phyloP scores from a whole-genome alignment of 306 rosid genomes.

The Astragalus membranaceus region DNA sequence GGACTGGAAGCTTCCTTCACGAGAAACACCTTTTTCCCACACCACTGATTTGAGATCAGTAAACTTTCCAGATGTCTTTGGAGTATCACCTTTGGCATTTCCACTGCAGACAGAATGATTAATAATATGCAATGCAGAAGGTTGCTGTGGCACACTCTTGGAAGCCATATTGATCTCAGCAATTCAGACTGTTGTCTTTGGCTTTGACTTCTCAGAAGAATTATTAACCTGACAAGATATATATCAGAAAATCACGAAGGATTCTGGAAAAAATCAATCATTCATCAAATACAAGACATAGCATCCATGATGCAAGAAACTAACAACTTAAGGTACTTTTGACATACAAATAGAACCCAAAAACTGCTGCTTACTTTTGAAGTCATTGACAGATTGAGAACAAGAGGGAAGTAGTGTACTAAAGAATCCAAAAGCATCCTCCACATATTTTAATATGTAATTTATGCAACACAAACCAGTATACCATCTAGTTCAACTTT shows the following conservation, averaged over 20 bases:
- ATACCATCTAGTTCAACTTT: not conserved
- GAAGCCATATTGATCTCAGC: constrained; percentile 50
- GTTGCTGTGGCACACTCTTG: constrained; percentile 65
- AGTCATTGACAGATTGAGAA: not conserved
- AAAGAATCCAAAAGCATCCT: not conserved
- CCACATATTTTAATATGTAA: not conserved
- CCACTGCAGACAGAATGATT: constrained; percentile 67
- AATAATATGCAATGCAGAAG: constrained; percentile 36
- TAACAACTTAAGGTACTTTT: not conserved
- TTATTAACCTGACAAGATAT: constrained; percentile 45
- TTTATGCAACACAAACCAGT: not conserved
- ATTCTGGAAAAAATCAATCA: not conserved
- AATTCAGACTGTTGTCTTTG: constrained; percentile 53
- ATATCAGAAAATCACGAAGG: constrained; percentile 5
- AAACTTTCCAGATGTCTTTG: constrained; percentile 86
- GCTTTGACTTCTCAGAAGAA: constrained; percentile 82
- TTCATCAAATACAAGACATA: not conserved
- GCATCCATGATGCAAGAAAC: not conserved
- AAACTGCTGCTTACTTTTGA: not conserved
- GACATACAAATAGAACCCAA: not conserved
- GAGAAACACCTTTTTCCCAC: constrained; percentile 27
- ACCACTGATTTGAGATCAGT: constrained; percentile 80
- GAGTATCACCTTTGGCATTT: constrained; percentile 58
- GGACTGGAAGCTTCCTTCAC: no score
- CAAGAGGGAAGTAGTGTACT: not conserved